Evolutionary conservation across 2,329 filamentous ascomycete species (phyloP), one percentile per base, ranked within the genome.

Genomic region (Aspergillus flavus): DNA sequence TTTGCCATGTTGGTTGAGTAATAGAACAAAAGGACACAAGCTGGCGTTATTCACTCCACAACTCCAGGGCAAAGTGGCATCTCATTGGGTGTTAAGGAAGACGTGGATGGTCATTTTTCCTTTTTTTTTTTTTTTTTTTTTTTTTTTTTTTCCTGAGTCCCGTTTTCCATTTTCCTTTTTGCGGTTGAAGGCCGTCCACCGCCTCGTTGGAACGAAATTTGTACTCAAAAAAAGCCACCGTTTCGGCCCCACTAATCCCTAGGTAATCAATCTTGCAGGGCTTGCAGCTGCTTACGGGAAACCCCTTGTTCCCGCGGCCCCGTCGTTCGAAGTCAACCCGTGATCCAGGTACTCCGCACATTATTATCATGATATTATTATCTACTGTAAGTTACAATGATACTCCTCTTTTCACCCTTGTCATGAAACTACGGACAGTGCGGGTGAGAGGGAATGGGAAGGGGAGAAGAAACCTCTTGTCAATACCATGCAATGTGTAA

Each of bases 181-280:
- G 26, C 46, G 26, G 46, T 30, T 19, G 6, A 50, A 56, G 45
- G 36, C 43, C 32, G 52, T 58, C 62, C 62, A 62, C 64, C 59
- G 58, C 55, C 48, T 58, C 11, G 53, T 65, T 61, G 58, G 57
- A 64, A 66, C 46, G 46, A 50, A 50, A 50, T n/a, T 50, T 50
- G 46, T 50, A 50, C 26, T 50, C 26, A 16, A 30, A 61, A 28
- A 61, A 68, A 68, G 66, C 68, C 68, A 69, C 67, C 57, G 61
- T 50, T 66, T 66, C 41, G 54, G 54, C 64, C 62, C 68, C 69
- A 69, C 68, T 58, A 53, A 63, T 69, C 68, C 68, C 69, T 71
- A 66, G 65, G 69, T 72, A 50, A 50, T 50, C 46, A 72, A 72
- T 72, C 69, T 71, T 71, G 68, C 68, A 69, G 64, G 53, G 52